These are phyloP conservation scores for Cadophora sp. DNA, from an alignment of 2,329 filamentous ascomycete genomes.

Conservation along the genomic window DNA sequence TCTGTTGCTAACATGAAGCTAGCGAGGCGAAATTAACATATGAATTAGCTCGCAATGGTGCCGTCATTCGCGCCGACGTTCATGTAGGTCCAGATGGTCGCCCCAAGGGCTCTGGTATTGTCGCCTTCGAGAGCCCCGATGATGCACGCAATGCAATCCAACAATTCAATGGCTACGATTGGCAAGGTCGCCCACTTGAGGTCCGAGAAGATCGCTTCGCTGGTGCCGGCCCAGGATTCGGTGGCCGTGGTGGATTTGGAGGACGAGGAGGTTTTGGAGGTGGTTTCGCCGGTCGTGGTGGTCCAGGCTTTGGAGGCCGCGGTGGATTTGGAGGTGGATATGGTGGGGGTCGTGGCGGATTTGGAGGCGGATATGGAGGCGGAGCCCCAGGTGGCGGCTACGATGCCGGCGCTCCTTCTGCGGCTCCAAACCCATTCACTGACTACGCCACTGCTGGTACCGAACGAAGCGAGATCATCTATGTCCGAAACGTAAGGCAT, in stretches of 20 bases:
- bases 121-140: conserved; percentile 93
- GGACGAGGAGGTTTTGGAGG: conserved; percentile 56
- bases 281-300: conserved; percentile 62
- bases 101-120: conserved; percentile 95
- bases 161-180: conserved; percentile 98
- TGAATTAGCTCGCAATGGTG: conserved; percentile 65
- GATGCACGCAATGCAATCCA: conserved; percentile 96
- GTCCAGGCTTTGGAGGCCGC: conserved; percentile 49
- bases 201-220: conserved; percentile 97
- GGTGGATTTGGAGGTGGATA: conserved; percentile 34
- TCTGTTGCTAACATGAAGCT: conserved; percentile 37
- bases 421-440: conserved; percentile 87
- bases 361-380: conserved; percentile 63
- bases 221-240: conserved; percentile 56
- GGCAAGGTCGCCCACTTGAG: conserved; percentile 92
- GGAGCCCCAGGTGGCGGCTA: conserved; percentile 47
- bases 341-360: conserved; percentile 56
- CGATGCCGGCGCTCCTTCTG: conserved; percentile 47
- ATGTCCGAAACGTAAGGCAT: conserved; percentile 89
- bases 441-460: conserved; percentile 88
- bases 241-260: conserved; percentile 51
- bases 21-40: conserved; percentile 36
- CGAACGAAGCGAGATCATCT: conserved; percentile 84
- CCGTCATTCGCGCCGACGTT: conserved; percentile 93
- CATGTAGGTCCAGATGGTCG: conserved; percentile 90